These are phyloP conservation scores for Kwoniella newhampshirensis DNA, from an alignment of 768 basidiomycete species.

Conservation along the genomic window DNA sequence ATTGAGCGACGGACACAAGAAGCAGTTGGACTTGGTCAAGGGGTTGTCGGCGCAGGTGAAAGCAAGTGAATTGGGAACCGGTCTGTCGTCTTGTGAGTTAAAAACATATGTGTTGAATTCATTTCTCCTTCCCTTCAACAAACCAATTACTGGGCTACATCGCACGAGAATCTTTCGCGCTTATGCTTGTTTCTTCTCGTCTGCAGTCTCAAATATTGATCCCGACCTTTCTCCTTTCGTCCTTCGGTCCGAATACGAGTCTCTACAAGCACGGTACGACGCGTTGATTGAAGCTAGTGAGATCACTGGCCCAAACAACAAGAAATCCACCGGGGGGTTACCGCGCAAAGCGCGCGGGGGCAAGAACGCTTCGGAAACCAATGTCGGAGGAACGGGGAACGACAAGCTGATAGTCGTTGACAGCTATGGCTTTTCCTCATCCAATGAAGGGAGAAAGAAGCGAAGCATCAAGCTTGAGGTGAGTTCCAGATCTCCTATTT, in stretches of 20 bases:
- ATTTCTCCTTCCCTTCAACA: not conserved
- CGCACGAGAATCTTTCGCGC: not conserved
- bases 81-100: constrained; percentile 1
- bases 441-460: constrained; percentile 25
- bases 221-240: constrained; percentile 18
- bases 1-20: constrained; percentile 24
- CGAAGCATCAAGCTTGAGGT: constrained; percentile 43
- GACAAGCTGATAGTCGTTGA: constrained; percentile 3
- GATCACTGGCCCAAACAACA: no score
- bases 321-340: no score
- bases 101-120: no score
- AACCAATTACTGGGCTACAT: not conserved
- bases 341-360: not conserved
- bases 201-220: constrained; percentile 16
- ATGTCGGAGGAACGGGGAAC: not conserved
- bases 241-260: constrained; percentile 31
- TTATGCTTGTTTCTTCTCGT: not conserved
- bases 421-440: not conserved
- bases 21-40: constrained; percentile 26
- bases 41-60: constrained; percentile 12
- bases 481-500: constrained; percentile 1
- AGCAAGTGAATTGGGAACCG: not conserved
- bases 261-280: constrained; percentile 36
- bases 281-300: constrained; percentile 3
- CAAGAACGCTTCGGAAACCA: not conserved